These are phyloP conservation scores for Parafenestella ontariensis DNA, from an alignment of 2,329 filamentous ascomycete species.

Conservation along the genomic window DNA sequence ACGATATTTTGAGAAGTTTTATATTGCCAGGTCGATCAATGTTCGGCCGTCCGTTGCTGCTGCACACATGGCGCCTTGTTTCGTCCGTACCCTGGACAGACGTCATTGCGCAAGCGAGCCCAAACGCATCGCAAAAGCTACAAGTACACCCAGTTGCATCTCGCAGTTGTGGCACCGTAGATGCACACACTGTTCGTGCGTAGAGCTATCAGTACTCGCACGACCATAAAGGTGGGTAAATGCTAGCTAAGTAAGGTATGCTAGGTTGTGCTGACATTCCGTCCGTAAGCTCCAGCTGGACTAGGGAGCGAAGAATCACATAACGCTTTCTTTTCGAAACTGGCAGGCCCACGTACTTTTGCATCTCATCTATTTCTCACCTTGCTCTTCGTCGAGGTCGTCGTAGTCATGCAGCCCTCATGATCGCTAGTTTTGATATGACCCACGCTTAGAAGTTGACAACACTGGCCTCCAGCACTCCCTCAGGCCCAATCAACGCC, in stretches of 20 bases:
- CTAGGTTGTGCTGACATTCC: too few species aligned
- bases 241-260: too few species aligned
- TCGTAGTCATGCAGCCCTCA: neutral
- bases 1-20: neutral
- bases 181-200: too few species aligned
- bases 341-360: too few species aligned
- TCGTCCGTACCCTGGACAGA: neutral
- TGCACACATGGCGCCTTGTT: neutral
- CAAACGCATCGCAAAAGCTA: neutral
- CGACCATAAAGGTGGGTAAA: too few species aligned
- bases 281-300: too few species aligned
- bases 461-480: slow-evolving; percentile 60
- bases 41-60: neutral
- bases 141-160: too few species aligned
- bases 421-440: neutral
- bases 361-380: too few species aligned
- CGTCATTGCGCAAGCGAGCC: slow-evolving; percentile 1
- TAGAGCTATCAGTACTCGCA: too few species aligned
- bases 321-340: too few species aligned
- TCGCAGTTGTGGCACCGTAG: neutral
- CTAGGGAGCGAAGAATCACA: too few species aligned
- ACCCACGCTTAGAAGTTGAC: slow-evolving; percentile 51
- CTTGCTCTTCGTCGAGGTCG: too few species aligned
- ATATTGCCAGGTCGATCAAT: neutral
- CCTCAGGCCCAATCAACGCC: slow-evolving; percentile 57